Evolutionary conservation across 2,329 filamentous ascomycete genomes (phyloP), one percentile per base, ranked within the genome.

Genomic region (Trichoderma sp.): DNA sequence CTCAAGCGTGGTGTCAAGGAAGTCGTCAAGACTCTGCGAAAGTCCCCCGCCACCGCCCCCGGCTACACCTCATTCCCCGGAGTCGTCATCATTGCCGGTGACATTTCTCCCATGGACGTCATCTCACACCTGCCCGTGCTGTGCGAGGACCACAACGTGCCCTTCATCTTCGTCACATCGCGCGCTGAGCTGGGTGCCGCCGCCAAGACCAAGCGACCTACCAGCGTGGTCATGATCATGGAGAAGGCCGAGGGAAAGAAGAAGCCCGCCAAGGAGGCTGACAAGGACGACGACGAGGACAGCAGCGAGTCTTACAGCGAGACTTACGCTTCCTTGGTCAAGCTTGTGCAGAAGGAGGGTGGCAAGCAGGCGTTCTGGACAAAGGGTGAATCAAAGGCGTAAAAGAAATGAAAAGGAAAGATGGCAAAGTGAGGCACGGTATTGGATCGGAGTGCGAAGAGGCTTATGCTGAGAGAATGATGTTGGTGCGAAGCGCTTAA

Each of bases 1-100:
- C 92, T 99, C 80, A 97, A 97, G 86, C 95, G 96, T 80, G 96
- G 96, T 80, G 96, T 99, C 76, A 99, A 99, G 85, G 96, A 99
- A 86, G 95, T 97, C 80, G 95, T 98, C 85, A 99, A 99, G 86
- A 92, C 95, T 39, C 93, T 99, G 78, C 94, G 96, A 86, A 98
- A 98, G 86, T 95, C 94, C 15, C 88, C 93, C 72, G 83, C 89
- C 77, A 88, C 90, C 71, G 88, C 90, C n/a, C 88, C 90, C 73
- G 87, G 89, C 75, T 85, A 89, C 79, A 86, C 88, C 67, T 82
- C 88, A 69, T 86, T 90, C 79, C 91, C 93, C 58, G 88, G 90
- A 76, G 88, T 99, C 76, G 94, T 98, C 78, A 87, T 99, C 81
- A 93, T 99, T 77, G 96, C 96, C 43, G 96, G 93, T 78, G 96